Evolutionary conservation across 2,329 filamentous ascomycete species (phyloP), one percentile per base, ranked within the genome.

Genomic region (Paraconiothyrium brasiliense): DNA sequence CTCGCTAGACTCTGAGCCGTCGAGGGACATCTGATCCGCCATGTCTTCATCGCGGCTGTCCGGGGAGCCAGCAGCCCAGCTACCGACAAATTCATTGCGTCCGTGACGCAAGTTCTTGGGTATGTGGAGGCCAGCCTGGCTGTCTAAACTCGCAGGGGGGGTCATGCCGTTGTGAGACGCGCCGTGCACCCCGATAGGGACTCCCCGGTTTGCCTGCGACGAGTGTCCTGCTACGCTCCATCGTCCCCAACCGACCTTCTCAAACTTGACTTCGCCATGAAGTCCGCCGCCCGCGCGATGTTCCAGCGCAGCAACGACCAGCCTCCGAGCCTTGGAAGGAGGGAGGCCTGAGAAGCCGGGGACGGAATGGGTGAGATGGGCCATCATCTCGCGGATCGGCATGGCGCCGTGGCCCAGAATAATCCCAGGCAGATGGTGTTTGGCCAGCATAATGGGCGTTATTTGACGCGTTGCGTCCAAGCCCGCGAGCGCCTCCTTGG

Each of bases 211-310:
- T 76, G 88, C 85, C 75, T 89, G 89, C 64, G 94, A 62, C 34
- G 61, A 59, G 11, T 74, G 71, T 49, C 68, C 71, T n/a, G 71
- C 73, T 20, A 76, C 95, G 79, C 96, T 92, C 94, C 94, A 99
- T 68, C 93, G 89, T 62, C 95, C 95, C 94, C 94, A 98, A 74
- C 94, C 94, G 61, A 97, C 93, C 84, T 98, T 98, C 79, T 96
- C 92, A 76, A 97, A 98, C 75, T 90, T 86, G 71, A 95, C 90
- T 69, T 92, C 89, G 67, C 90, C 89, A 64, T 89, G 84, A 63
- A 86, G 76, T 51, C 84, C 85, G 58, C 84, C 85, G 50, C 81
- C 84, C n/a, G 83, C 83, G 70, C 92, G 90, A 71, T 92, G 91
- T 81, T 98, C 94, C 68, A 98, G 82, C 62, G 94, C 94, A 61